Conservation (phyloP, 495 filamentous ascomycete species). For the Oidiodendron maius region DNA sequence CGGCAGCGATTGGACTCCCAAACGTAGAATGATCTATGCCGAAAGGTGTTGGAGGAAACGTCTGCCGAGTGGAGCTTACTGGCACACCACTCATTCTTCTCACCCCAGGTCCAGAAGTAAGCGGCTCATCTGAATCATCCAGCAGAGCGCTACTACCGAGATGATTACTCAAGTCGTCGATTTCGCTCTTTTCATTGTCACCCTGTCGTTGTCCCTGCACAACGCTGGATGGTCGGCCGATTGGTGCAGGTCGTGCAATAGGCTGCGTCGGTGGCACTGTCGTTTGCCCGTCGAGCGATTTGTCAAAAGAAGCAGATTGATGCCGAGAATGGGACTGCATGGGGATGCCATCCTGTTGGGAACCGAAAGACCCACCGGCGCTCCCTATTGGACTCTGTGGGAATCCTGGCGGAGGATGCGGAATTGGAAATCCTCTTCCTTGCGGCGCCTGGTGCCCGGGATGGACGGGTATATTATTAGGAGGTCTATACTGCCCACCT, state of each 20-base stretch:
- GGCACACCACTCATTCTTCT: slow-evolving; percentile 25
- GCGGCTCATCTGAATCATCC: slow-evolving; percentile 63
- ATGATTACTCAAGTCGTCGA: slow-evolving; percentile 73
- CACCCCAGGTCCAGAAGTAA: slow-evolving; percentile 20
- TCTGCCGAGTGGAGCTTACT: slow-evolving; percentile 9
- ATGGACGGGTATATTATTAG: slow-evolving; percentile 51
- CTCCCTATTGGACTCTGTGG: slow-evolving; percentile 24
- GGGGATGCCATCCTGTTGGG: slow-evolving; percentile 24
- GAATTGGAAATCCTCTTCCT: slow-evolving; percentile 58
- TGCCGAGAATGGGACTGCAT: slow-evolving; percentile 54
- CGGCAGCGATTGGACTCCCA: slow-evolving; percentile 10
- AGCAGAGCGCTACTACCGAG: slow-evolving; percentile 93
- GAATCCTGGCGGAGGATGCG: slow-evolving; percentile 51
- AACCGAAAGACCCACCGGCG: slow-evolving; percentile 18
- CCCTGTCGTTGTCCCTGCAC: slow-evolving; percentile 41
- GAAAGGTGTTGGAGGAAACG: slow-evolving; percentile 18
- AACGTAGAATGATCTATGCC: slow-evolving; percentile 20
- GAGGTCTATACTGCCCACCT: slow-evolving; percentile 46
- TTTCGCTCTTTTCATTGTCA: slow-evolving; percentile 30
- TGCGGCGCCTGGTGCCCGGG: slow-evolving; percentile 53
- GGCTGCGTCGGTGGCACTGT: slow-evolving; percentile 44
- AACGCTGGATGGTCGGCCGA: slow-evolving; percentile 79
- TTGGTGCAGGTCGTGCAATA: slow-evolving; percentile 76
- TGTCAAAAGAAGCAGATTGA: slow-evolving; percentile 52
- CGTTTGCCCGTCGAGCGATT: slow-evolving; percentile 33